Evolutionary conservation across 1,139 yeast species (phyloP), one percentile per base, ranked within the genome.

Genomic region (Sugiyamaella novakii): DNA sequence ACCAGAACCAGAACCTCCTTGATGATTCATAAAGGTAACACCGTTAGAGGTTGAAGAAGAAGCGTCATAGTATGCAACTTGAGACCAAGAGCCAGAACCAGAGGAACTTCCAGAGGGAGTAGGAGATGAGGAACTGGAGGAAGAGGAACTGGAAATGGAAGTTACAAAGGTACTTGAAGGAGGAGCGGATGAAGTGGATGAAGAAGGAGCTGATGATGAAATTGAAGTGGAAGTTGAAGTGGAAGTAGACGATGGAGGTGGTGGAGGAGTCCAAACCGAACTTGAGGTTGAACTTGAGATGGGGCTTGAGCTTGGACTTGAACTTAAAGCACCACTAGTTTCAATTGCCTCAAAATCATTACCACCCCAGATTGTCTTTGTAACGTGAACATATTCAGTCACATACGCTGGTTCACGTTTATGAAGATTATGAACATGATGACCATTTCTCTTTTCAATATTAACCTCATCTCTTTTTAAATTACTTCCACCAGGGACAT

Each of bases 1-100:
- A 71, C 96, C 96, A 15, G 95, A 85, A 48, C 87, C 88, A n/a
- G 80, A 72, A 46, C 81, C 75, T 54, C 84, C 87, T 55, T 79
- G 79, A 63, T 80, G 79, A 75, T 91, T 91, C 74, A 91, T 76
- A 75, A 91, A 91, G 34, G 86, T 84, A 56, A 84, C 78, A 68
- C 89, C 89, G 58, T 77, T 73, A 39, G 89, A 65, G 11, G 81
- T 67, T 54, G 82, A 81, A 46, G 79, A 50, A 21, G 52, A 54
- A 69, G 81, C 83, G 57, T 79, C 70, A 73, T 78, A 92, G 79
- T 84, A 87, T 7, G 95, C 80, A 50, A 71, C 67, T 75, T 95
- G 83, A 47, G 71, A 62, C 96, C 97, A 92, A 59, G 74, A 83
- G 21, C 75, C 58, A 34, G 73, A 59, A 24, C 64, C 37, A 22